Conservation (phyloP, 176 grass and related monocot species). For the Cymbopogon citratus region DNA sequence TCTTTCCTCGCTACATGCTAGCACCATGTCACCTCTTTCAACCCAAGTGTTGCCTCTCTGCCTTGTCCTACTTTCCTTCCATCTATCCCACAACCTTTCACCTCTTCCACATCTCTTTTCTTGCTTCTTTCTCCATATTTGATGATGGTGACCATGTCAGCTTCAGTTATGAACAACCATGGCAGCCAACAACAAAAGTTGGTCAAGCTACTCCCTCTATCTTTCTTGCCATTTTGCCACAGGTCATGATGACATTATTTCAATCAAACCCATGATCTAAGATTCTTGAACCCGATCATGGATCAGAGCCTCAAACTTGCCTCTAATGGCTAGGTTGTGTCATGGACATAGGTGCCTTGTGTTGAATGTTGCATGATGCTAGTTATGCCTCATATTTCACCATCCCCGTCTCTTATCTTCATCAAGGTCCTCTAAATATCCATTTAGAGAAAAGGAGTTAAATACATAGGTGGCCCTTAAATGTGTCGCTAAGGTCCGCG, state of each 20-base stretch:
- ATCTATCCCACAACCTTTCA: not conserved
- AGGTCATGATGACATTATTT: not conserved
- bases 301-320: not conserved
- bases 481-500: not conserved
- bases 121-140: not conserved
- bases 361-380: not conserved
- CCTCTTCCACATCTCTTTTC: not conserved
- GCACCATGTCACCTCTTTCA: not conserved
- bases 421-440: not conserved
- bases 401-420: not conserved
- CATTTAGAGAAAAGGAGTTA: not conserved
- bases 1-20: not conserved
- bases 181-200: not conserved
- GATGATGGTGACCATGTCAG: not conserved
- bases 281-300: not conserved
- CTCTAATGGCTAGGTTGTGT: not conserved
- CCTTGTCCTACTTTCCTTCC: not conserved
- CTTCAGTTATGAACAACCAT: not conserved
- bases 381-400: not conserved
- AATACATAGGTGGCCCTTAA: not conserved
- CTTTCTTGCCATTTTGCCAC: not conserved
- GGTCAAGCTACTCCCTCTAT: not conserved
- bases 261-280: not conserved
- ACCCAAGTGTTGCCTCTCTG: not conserved
- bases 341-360: not conserved